Evolutionary conservation across 2,329 filamentous ascomycete species (phyloP), one percentile per base, ranked within the genome.

Genomic region (Zymoseptoria brevis): DNA sequence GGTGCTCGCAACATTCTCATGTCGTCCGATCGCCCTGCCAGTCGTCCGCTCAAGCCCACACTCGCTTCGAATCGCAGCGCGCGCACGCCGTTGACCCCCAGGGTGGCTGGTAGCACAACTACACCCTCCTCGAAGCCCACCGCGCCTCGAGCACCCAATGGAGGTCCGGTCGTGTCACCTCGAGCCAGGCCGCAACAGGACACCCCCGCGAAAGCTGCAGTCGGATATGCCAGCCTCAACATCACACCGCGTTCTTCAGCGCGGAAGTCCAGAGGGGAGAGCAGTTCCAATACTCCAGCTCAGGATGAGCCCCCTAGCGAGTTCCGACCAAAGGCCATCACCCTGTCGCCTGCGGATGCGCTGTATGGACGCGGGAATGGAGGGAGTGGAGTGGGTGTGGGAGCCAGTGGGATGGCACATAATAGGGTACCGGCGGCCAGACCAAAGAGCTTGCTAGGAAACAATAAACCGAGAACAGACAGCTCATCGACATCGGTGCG

Each of bases 201-300:
- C 51, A 80, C 81, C 51, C 79, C 84, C 8, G 76, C 80, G 29
- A 77, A 80, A 54, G 70, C 81, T 55, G 57, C 57, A 24, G 83
- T 83, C 66, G 75, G 90, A 49, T 83, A 74, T 73, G 81, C 90
- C 51, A 84, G 74, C 73, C 81, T 76, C 72, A 91, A 89, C 72
- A 77, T 91, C 70, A 95, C 91, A 3, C 89, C 90, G 55, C 84
- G 91, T 64, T 90, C 90, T 8, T 87, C 87, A 8, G 79, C 85
- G 54, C 82, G 91, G 62, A 89, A 85, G 71, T 85, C 79, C 66
- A 85, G 90, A 65, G 82, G 86, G 59, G 85, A 89, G 71, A 90
- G 87, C 22, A 72, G 75, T 81, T 24, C 82, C 80, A 83, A 81
- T 30, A 90, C 90, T 11, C 67, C 69, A 11, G 58, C 59, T 22